Conservation (phyloP, 306 rosid genomes). For the Ceratonia siliqua region DNA sequence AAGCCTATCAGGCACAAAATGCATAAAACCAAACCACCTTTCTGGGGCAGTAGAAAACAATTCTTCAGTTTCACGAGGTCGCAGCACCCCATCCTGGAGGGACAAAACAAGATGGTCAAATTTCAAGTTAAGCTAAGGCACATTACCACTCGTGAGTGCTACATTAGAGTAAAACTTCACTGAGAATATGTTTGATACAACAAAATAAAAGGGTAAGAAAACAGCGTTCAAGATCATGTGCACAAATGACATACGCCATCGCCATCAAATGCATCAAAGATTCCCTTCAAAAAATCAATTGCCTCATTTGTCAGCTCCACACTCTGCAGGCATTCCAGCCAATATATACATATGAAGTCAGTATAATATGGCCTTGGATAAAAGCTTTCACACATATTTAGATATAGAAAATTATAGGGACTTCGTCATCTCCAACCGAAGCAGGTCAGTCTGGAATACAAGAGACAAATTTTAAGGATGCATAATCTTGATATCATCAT, state of each 20-base stretch:
- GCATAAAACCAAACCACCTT: slow-evolving; percentile 46
- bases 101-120: slow-evolving; percentile 27
- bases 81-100: slow-evolving; percentile 77
- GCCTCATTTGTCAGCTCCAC: slow-evolving; percentile 97
- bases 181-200: slow-evolving; percentile 11
- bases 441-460: neutral
- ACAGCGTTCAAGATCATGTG: slow-evolving; percentile 15
- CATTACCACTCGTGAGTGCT: neutral
- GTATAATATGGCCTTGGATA: no score
- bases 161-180: neutral
- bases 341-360: neutral
- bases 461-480: neutral
- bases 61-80: slow-evolving; percentile 86
- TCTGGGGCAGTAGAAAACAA: slow-evolving; percentile 96
- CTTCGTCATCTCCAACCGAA: neutral
- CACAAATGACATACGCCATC: slow-evolving; percentile 63
- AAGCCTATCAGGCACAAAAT: neutral
- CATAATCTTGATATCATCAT: no score
- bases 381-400: no score
- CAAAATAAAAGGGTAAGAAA: slow-evolving; percentile 7
- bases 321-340: slow-evolving; percentile 58
- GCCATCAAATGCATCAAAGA: slow-evolving; percentile 70
- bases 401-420: neutral
- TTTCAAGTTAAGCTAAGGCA: slow-evolving; percentile 10
- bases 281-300: slow-evolving; percentile 73